A percentile compares a stretch with the other conserved stretches of the same genome.
Evolutionary conservation across 2,329 filamentous ascomycete species (phyloP).

Genomic region (Aplosporella prunicola): DNA sequence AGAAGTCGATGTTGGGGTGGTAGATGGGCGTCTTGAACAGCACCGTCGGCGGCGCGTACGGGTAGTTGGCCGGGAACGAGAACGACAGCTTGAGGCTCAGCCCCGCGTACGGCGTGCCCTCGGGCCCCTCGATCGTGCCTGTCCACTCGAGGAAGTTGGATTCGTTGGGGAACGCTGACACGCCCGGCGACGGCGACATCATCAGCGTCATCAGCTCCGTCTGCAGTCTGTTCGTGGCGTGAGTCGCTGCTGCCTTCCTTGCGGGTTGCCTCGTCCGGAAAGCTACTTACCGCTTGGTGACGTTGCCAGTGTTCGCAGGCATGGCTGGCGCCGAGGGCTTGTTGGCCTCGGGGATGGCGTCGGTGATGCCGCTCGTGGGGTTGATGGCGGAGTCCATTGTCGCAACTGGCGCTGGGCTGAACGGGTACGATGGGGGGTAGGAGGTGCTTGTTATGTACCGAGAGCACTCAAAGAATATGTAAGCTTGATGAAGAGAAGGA

Average conservation of each 20-base stretch:
- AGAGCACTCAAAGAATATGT: no score
- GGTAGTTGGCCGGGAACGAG: slow-evolving; percentile 84
- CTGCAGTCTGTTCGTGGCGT: slow-evolving; percentile 59
- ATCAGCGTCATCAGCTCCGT: slow-evolving; percentile 98
- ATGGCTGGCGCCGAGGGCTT: slow-evolving; percentile 18
- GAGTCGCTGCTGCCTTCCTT: slow-evolving; percentile 6
- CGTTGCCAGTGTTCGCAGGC: slow-evolving; percentile 31
- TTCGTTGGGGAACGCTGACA: slow-evolving; percentile 90
- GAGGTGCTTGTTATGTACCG: no score
- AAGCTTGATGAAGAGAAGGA: no score
- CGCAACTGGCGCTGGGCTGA: no score
- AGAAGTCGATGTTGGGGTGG: slow-evolving; percentile 97
- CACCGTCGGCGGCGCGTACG: slow-evolving; percentile 81
- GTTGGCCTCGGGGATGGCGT: slow-evolving; percentile 19
- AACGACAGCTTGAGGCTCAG: slow-evolving; percentile 89
- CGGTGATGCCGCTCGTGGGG: slow-evolving; percentile 15
- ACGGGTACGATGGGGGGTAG: no score
- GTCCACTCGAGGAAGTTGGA: slow-evolving; percentile 89
- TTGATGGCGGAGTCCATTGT: slow-evolving; percentile 10
- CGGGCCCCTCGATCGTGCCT: slow-evolving; percentile 84
- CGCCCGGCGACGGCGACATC: slow-evolving; percentile 84
- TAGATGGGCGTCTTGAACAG: slow-evolving; percentile 98
- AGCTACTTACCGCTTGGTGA: slow-evolving; percentile 37
- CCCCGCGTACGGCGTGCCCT: slow-evolving; percentile 81
- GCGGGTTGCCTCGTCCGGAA: not conserved